phyloP scores from a whole-genome alignment of 1,284 basidiomycete species.

The Papiliotrema flavescens region DNA sequence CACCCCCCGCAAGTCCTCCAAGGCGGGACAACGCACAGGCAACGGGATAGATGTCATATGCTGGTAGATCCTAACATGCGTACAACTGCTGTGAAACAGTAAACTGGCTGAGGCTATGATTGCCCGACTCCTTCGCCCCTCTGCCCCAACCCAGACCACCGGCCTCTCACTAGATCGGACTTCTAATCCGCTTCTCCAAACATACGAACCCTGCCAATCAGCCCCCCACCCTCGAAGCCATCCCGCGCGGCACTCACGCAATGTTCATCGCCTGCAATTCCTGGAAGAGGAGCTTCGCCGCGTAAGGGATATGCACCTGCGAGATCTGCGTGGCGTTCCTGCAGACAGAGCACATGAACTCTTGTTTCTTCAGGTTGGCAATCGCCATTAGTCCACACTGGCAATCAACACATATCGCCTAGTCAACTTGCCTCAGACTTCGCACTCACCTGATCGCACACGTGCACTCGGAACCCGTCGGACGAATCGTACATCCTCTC shows the following conservation, averaged over 20 bases:
- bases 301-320: slow-evolving; percentile 86
- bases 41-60: no score
- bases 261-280: slow-evolving; percentile 46
- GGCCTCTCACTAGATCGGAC: not conserved
- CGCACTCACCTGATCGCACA: slow-evolving; percentile 80
- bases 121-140: not conserved
- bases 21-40: no score
- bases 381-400: slow-evolving; percentile 93
- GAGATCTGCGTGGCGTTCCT: slow-evolving; percentile 93
- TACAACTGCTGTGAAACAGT: not conserved
- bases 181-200: slow-evolving; percentile 34
- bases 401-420: not conserved
- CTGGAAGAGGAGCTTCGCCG: slow-evolving; percentile 54
- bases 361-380: slow-evolving; percentile 70
- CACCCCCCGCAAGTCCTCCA: no score
- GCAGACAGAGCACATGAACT: slow-evolving; percentile 63
- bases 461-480: slow-evolving; percentile 92
- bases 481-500: slow-evolving; percentile 85
- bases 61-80: not conserved
- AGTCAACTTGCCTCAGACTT: slow-evolving; percentile 5
- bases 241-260: slow-evolving; percentile 23
- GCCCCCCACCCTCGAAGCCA: not conserved
- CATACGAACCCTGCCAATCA: slow-evolving; percentile 25
- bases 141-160: not conserved
- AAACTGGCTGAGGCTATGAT: not conserved